These are phyloP conservation scores for Claviceps maximensis DNA, from an alignment of 2,329 filamentous ascomycete genomes.

Conservation along the genomic window DNA sequence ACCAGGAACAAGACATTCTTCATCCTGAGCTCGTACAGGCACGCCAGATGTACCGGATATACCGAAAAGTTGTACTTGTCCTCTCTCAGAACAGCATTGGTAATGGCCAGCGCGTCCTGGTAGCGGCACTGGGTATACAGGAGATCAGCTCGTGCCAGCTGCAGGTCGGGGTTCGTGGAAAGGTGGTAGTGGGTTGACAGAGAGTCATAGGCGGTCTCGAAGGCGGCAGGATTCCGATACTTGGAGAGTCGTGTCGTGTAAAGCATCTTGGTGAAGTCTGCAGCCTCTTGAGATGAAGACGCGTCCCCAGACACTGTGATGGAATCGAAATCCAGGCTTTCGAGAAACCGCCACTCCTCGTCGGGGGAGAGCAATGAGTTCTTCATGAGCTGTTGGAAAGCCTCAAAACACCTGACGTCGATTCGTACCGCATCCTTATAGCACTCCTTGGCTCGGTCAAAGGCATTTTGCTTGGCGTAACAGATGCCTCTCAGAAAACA, in stretches of 20 bases:
- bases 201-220: conserved; percentile 76
- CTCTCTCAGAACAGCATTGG: conserved; percentile 64
- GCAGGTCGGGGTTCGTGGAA: conserved; percentile 71
- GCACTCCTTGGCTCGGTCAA: conserved; percentile 93
- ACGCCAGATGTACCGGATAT: conserved; percentile 84
- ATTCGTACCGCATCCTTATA: conserved; percentile 96
- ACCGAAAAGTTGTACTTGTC: conserved; percentile 84
- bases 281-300: conserved; percentile 67
- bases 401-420: conserved; percentile 96
- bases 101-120: conserved; percentile 72
- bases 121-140: conserved; percentile 93
- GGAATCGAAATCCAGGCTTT: conserved; percentile 80
- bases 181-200: conserved; percentile 90
- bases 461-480: conserved; percentile 93
- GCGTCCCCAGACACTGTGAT: conserved; percentile 54
- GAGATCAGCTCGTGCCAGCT: conserved; percentile 79
- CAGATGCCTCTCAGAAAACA: conserved; percentile 89
- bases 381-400: conserved; percentile 94
- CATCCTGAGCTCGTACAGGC: conserved; percentile 73
- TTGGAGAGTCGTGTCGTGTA: conserved; percentile 94
- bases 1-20: conserved; percentile 86
- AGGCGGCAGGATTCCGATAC: conserved; percentile 75
- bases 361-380: conserved; percentile 83
- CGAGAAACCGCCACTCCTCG: conserved; percentile 81
- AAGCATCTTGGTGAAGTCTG: conserved; percentile 87